These are phyloP conservation scores for Flaveria linearis DNA, from an alignment of 129 eudicot genomes.

Conservation along the genomic window DNA sequence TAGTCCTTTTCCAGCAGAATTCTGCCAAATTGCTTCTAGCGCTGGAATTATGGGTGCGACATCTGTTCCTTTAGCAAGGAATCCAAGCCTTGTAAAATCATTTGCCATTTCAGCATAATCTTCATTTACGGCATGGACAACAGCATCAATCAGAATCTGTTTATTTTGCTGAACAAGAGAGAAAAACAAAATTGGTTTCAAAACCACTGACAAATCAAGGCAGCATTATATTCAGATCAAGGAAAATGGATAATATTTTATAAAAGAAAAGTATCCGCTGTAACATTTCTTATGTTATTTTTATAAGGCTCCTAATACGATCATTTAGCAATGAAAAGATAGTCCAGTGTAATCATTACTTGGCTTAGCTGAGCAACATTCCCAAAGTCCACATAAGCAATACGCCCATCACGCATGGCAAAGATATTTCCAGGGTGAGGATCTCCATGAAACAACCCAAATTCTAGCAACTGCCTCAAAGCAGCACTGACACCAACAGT, in stretches of 20 bases:
- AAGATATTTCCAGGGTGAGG: constrained; percentile 99
- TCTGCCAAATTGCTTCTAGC: constrained; percentile 96
- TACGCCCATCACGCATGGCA: constrained; percentile 99
- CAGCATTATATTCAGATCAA: not conserved
- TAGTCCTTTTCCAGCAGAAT: constrained; percentile 86
- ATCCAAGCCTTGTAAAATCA: constrained; percentile 98
- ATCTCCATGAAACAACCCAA: constrained; percentile 98
- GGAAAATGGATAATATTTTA: not conserved
- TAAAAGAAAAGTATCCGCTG: not conserved
- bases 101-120: constrained; percentile 97
- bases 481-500: constrained; percentile 99
- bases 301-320: not conserved
- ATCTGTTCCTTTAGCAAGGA: constrained; percentile 93
- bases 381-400: constrained; percentile 97
- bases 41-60: constrained; percentile 95
- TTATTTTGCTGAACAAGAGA: constrained; percentile 74
- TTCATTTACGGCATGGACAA: constrained; percentile 99
- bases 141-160: constrained; percentile 95
- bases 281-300: not conserved
- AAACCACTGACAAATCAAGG: not conserved
- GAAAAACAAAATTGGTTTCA: constrained; percentile 6
- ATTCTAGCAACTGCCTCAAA: constrained; percentile 83
- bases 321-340: not conserved
- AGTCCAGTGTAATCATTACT: constrained; percentile 43
- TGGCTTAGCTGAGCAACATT: constrained; percentile 98